A percentile compares a stretch with the other conserved stretches of the same genome.
Evolutionary conservation across 768 basidiomycete species (phyloP).

Genomic region (Lentinula lateritia): DNA sequence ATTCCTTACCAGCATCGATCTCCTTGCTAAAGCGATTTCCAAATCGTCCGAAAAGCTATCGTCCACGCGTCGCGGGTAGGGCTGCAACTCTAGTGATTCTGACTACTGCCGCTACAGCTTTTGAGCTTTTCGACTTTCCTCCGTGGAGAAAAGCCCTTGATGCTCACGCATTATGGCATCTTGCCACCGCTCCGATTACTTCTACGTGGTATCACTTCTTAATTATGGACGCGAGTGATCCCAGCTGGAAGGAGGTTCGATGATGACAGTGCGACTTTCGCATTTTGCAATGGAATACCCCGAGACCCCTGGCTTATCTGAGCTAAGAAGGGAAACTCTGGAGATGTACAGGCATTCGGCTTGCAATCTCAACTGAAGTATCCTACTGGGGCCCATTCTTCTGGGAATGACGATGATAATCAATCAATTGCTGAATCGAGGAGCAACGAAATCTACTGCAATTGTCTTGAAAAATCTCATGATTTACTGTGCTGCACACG

Average conservation of each 20-base stretch:
- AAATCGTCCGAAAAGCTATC: constrained; percentile 48
- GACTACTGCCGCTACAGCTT: constrained; percentile 69
- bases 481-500: background rate
- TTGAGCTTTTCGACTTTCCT: constrained; percentile 92
- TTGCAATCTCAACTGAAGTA: background rate
- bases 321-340: background rate
- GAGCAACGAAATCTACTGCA: background rate
- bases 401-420: background rate
- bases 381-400: background rate
- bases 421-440: background rate
- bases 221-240: constrained; percentile 63
- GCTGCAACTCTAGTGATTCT: constrained; percentile 58
- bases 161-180: constrained; percentile 93
- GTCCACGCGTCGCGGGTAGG: constrained; percentile 48
- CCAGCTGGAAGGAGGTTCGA: constrained; percentile 54
- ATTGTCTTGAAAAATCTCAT: background rate
- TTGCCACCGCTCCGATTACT: constrained; percentile 74
- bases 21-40: constrained; percentile 52
- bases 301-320: background rate
- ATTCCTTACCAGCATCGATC: constrained; percentile 48
- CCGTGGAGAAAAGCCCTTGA: constrained; percentile 71
- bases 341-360: background rate
- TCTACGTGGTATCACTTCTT: constrained; percentile 85
- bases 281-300: background rate
- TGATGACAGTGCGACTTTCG: background rate